Evolutionary conservation across 2,329 filamentous ascomycete species (phyloP).

Genomic region (Colletotrichum aenigma): DNA sequence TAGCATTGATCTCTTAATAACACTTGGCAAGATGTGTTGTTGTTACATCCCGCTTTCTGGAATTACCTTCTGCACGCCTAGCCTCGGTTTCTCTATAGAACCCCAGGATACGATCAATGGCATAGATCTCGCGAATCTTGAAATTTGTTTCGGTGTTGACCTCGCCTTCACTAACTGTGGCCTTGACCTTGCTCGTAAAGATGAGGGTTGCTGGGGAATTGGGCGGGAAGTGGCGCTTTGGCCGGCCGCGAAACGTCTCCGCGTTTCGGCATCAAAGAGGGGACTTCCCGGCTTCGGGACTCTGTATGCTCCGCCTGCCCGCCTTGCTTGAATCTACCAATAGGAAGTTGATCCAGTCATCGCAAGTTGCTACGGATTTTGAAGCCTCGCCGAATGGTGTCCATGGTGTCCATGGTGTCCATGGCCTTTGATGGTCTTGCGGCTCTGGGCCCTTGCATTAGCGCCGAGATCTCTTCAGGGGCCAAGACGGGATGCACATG

Average conservation of each 20-base stretch:
- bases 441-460: background rate
- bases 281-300: background rate
- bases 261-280: constrained; percentile 10
- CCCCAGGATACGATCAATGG: background rate
- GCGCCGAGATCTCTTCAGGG: background rate
- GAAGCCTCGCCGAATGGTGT: background rate
- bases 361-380: background rate
- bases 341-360: background rate
- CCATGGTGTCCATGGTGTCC: background rate
- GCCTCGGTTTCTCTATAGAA: background rate
- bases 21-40: background rate
- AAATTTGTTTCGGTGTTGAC: background rate
- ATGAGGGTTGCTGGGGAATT: background rate
- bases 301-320: background rate
- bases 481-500: background rate
- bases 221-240: constrained; percentile 9
- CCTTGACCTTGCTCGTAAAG: background rate
- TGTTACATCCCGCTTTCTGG: background rate
- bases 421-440: background rate
- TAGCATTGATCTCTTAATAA: background rate
- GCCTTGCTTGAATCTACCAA: background rate
- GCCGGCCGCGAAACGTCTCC: constrained; percentile 11
- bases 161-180: background rate
- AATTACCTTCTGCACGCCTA: background rate
- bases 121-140: background rate